Evolutionary conservation across 257 asterid genomes (phyloP), one percentile per base, ranked within the genome.

Genomic region (Handroanthus guayacan): DNA sequence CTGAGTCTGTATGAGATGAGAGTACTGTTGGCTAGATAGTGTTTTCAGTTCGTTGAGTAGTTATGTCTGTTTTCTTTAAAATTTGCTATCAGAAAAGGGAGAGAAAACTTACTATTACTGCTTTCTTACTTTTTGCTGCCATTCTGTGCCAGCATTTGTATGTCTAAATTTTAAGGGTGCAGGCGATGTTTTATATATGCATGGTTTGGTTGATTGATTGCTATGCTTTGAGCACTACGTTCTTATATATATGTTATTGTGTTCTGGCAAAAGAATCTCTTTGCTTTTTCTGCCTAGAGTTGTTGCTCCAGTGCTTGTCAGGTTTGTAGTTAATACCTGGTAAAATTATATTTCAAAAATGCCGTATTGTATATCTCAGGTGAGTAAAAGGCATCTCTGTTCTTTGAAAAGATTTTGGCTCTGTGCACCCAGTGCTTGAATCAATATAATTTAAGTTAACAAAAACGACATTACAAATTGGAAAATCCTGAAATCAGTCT

Each of bases 21-120:
- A 25, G 71, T 18, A 25, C 9, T 64, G 69, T 68, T 76, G 50
- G 76, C 62, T 75, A 45, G 79, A 63, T 75, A 45, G 74, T 67
- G 62, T 67, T 72, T 62, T 50, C n/a, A 2, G 54, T 14, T 63
- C 36, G 55, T 60, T 43, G 54, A 69, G 74, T 47, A 34, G 69
- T 71, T 61, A n/a, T 52, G 71, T 68, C 34, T 31, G 7, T 41
- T 48, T 61, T 25, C 31, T 37, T 39, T 17, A 6, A 2, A 51
- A 37, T 57, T 77, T 71, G 37, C 52, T 62, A 18, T 62, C 1
- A 17, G 4, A 43, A 5, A 57, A 44, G 45, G 43, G 63, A 6
- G 41, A n/a, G 12, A 65, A 51, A 56, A 6, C n/a, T 8, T 2
- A 4, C 31, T 25, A 25, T 6, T 14, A 37, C 9, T 62, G 47